Percentiles rank a stretch among this genome's conserved stretches.
Evolutionary conservation across 1,139 yeast species (phyloP).

Genomic region (Pichia sp.): DNA sequence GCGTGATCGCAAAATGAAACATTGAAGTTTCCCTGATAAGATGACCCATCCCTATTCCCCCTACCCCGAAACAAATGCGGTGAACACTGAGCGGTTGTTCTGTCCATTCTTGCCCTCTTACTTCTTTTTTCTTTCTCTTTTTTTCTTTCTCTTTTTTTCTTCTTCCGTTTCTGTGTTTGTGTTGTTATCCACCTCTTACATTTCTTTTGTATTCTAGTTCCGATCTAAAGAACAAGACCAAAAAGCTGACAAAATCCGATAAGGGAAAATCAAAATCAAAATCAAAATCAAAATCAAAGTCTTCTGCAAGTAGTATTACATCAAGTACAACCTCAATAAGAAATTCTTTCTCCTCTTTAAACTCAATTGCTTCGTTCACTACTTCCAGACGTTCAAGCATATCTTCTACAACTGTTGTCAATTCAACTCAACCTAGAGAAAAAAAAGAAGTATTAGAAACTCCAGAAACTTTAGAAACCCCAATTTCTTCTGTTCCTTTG

Average conservation of each 20-base stretch:
- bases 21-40: too few species aligned
- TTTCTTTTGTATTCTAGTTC: background rate
- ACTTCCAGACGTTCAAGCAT: background rate
- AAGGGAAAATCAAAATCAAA: too few species aligned
- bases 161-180: background rate
- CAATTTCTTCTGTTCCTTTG: constrained; percentile 6
- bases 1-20: too few species aligned
- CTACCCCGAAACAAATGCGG: too few species aligned
- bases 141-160: background rate
- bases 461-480: background rate
- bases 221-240: constrained; percentile 6
- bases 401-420: background rate
- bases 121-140: background rate
- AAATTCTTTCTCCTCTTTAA: background rate
- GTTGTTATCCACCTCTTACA: background rate
- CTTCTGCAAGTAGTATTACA: background rate
- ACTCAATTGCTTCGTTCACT: background rate
- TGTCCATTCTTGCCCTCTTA: too few species aligned
- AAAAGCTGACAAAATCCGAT: constrained; percentile 1
- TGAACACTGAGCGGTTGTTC: too few species aligned
- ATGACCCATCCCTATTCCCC: too few species aligned
- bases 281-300: constrained; percentile 4
- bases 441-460: too few species aligned
- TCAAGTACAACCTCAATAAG: background rate
- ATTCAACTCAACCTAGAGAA: too few species aligned